Base-by-base conservation (phyloP, 2,329 filamentous ascomycete species). In the Apiospora rasikravindrae region DNA sequence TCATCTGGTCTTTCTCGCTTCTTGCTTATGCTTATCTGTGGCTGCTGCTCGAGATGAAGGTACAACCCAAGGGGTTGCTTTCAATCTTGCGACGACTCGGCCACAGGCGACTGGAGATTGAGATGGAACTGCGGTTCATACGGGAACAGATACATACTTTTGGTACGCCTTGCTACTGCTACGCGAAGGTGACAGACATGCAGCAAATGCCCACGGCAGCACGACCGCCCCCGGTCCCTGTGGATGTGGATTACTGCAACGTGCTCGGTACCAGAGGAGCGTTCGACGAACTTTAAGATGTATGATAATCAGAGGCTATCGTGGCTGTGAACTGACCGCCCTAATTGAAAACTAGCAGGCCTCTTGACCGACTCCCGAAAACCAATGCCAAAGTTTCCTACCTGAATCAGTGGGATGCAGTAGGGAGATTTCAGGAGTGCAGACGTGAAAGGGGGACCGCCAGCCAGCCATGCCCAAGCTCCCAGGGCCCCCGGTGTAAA, bases 361-460 rank as follows among this genome's bases (percentile, higher is more conserved):
- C 44, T 47, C 44, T 49, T 49, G 45, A 64, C 57, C 57, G 57
- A 64, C 57, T 40, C 19, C 57, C 57, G 57, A 40, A 8, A 40
- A 22, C 19, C 22, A 6, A 37, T 61, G 5, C 33, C 33, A 64
- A 40, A 64, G 57, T n/a, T 64, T 33, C 10, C 13, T 42, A n/a
- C 57, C 29, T 64, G 57, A 64, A 40, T 64, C 57, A 64, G 57
- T 64, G 29, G 29, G 16, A 40, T 64, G 57, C 57, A 64, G 57
- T 64, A 64, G 57, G 33, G 57, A 64, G 33, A 64, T 64, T 64
- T 64, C 57, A 64, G 57, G 57, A 64, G 8, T 64, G 29, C 29
- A 64, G 57, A 40, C 29, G 57, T 37, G 57, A 40, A 64, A 40
- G n/a, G 33, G 33, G 53, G 14, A 14, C 51, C 53, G 16, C 29